Evolutionary conservation across 2,329 filamentous ascomycete species (phyloP).

Genomic region (Fusarium sp.): DNA sequence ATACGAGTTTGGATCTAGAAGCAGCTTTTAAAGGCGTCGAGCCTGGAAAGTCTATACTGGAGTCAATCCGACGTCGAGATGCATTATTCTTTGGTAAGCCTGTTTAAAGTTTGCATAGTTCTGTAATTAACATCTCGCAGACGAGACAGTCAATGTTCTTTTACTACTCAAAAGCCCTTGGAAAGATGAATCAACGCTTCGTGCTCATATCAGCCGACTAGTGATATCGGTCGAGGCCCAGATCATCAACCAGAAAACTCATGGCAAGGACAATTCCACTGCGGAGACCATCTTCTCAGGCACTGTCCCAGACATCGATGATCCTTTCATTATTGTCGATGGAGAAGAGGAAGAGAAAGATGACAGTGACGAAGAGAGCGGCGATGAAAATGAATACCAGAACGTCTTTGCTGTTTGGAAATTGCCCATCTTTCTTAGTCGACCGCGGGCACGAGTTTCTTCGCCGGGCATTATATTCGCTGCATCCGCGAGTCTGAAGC

Average conservation of each 20-base stretch:
- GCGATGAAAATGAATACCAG: slow-evolving; percentile 44
- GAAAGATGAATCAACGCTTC: slow-evolving; percentile 67
- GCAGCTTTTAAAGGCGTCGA: slow-evolving; percentile 60
- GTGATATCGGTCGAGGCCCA: slow-evolving; percentile 75
- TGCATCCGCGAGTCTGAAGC: slow-evolving; percentile 70
- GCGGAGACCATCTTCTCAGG: slow-evolving; percentile 72
- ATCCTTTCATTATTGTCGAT: slow-evolving; percentile 65
- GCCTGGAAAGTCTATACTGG: slow-evolving; percentile 62
- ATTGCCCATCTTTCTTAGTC: slow-evolving; percentile 66
- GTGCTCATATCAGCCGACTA: slow-evolving; percentile 71
- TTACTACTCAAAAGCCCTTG: slow-evolving; percentile 75
- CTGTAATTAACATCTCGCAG: slow-evolving; percentile 57
- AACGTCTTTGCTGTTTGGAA: slow-evolving; percentile 71
- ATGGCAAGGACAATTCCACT: slow-evolving; percentile 61
- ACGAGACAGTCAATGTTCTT: slow-evolving; percentile 78
- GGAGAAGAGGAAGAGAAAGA: slow-evolving; percentile 48
- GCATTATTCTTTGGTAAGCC: slow-evolving; percentile 78
- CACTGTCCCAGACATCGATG: slow-evolving; percentile 61
- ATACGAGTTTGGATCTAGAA: slow-evolving; percentile 67
- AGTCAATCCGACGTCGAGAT: slow-evolving; percentile 71
- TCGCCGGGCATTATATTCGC: slow-evolving; percentile 74
- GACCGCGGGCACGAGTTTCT: slow-evolving; percentile 74
- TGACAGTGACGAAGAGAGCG: slow-evolving; percentile 52
- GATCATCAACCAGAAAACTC: slow-evolving; percentile 68
- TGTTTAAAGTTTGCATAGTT: slow-evolving; percentile 53